Evolutionary conservation across 257 asterid species (phyloP), one percentile per base, ranked within the genome.

Genomic region (Solanum bulbocastanum): DNA sequence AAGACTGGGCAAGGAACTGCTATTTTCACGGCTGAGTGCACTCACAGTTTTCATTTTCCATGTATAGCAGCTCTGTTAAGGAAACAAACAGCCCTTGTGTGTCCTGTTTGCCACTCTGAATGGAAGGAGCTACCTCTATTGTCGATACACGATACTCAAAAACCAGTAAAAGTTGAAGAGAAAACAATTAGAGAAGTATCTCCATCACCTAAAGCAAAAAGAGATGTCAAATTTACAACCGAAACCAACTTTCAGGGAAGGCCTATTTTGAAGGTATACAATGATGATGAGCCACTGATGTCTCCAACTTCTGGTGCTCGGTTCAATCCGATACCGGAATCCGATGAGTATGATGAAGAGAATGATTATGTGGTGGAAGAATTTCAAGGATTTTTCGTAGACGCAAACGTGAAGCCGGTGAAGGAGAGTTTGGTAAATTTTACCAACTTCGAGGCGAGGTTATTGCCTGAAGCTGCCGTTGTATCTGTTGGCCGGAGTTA

Each of bases 11-110:
- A 95, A 72, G 99, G 98, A 6, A 96, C 94, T 60, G 99, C 99
- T 30, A 95, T 95, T 65, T 96, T 97, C 95, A 97, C 99, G 93
- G 99, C 99, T 91, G 99, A 96, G 92, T 97, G 99, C 91, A 92
- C 95, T 86, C 97, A 97, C 91, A 92, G 93, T 89, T 97, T 97
- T 90, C 99, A 97, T 60, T 97, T 95, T 44, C 99, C 95, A 32
- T 97, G 99, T 92, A 93, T 97, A 72, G 94, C 98, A 71, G 93
- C 93, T 27, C 95, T 94, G 88, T 91, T 92, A 69, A 94, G 93
- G 92, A 93, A 94, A 89, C 93, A 94, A 88, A 93, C 89, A 3
- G 72, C 91, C 12, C 98, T 94, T 88, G 85, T 90, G 84, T 97
- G 99, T 87, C 99, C 99, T 5, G 92, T 91, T 33, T 97, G 99